Base-by-base conservation (phyloP, 768 basidiomycete genomes). In the Wakefieldia striispora region DNA sequence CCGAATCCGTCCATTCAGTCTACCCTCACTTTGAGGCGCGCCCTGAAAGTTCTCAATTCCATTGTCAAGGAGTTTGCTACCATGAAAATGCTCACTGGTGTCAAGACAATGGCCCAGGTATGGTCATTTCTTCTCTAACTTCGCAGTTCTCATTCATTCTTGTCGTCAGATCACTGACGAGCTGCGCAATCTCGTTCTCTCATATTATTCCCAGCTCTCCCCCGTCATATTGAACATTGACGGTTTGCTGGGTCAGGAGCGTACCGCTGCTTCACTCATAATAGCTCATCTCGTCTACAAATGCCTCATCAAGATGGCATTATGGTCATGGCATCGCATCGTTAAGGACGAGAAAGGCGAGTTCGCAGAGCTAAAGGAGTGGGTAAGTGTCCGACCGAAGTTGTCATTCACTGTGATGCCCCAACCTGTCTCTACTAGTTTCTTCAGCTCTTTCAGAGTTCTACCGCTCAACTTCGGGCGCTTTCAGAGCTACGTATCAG, bases 211-310 rank as follows among this genome's bases (percentile, higher is more conserved):
- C 17, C 76, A 71, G 29, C 71, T 83, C 3, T 56, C 72, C 2
- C 70, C 66, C 12, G 59, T 74, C 13, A 57, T 71, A 13, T 56
- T 70, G 14, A 50, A 43, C 2, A 53, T 82, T 23, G 58, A 56
- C 12, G 52, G 64, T 23, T 64, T 70, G 60, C 55, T 80, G 57
- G 49, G 54, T 58, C 55, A 64, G 54, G 62, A 72, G 60, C 61
- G 70, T 60, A 70, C 75, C 46, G 55, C 69, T 33, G 61, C 81
- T 49, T 77, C 75, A 44, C 62, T 89, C 34, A 72, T 70, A 57
- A 55, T 89, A 14, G 79, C 80, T 3, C 84, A 92, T 62, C 67
- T 92, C 16, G 69, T 83, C 4, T 90, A 84, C 73, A 93, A 95
- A 65, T 83, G 80, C 56, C 70, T 94, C 38, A 69, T 76, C 12